Percentiles rank a stretch among this genome's conserved stretches.
Evolutionary conservation across 2,329 filamentous ascomycete genomes (phyloP).

Genomic region (Aspergillus spinulosporus): DNA sequence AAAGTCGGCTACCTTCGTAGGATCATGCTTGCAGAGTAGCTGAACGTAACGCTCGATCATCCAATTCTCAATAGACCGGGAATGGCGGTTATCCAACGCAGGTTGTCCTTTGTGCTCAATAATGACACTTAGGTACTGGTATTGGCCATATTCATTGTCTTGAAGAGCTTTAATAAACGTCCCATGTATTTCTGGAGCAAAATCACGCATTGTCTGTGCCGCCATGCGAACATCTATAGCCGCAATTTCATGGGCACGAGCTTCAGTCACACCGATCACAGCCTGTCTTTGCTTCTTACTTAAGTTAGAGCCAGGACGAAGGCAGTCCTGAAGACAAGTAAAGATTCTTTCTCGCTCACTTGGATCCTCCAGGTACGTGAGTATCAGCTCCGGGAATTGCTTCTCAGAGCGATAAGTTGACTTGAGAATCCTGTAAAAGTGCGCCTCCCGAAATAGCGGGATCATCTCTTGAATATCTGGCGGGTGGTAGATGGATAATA

Average conservation of each 20-base stretch:
- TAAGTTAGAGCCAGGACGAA: conserved; percentile 65
- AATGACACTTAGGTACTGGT: conserved; percentile 72
- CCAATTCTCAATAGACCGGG: conserved; percentile 49
- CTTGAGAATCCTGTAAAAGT: conserved; percentile 90
- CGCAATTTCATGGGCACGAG: conserved; percentile 66
- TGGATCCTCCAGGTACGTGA: conserved; percentile 81
- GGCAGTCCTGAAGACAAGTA: conserved; percentile 72
- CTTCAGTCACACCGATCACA: conserved; percentile 65
- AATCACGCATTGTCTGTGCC: conserved; percentile 63
- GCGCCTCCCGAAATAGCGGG: conserved; percentile 72
- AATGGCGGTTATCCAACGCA: conserved; percentile 33
- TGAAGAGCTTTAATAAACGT: conserved; percentile 63
- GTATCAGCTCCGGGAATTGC: conserved; percentile 74
- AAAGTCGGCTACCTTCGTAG: conserved; percentile 80
- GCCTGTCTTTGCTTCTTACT: conserved; percentile 70
- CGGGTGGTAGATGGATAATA: conserved; percentile 90
- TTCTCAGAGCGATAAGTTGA: conserved; percentile 78
- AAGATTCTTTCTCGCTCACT: conserved; percentile 76
- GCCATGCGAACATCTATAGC: conserved; percentile 65
- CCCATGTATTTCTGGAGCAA: conserved; percentile 66
- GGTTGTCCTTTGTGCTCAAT: conserved; percentile 62
- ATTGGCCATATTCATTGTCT: conserved; percentile 65
- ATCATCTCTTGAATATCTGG: conserved; percentile 76
- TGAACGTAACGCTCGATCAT: conserved; percentile 84
- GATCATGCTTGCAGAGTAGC: conserved; percentile 85